Percentiles rank a stretch among this genome's conserved stretches.
phyloP scores from a whole-genome alignment of 495 filamentous ascomycete genomes.

The Xanthoparmelia taractica region DNA sequence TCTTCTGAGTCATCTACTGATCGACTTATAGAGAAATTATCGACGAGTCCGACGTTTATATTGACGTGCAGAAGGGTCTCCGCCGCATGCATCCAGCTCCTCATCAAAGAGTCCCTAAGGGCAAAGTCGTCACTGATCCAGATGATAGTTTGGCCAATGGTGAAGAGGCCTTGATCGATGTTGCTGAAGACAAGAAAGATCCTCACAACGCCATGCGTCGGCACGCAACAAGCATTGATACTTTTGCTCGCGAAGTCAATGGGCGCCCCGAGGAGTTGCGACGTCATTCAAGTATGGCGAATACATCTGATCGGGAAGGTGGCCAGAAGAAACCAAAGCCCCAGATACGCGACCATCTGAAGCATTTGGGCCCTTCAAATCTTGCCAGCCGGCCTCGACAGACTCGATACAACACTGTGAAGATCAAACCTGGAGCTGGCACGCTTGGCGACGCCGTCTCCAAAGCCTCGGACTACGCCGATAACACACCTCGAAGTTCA shows the following conservation, averaged over 20 bases:
- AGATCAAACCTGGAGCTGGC: constrained; percentile 66
- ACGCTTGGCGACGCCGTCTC: constrained; percentile 17
- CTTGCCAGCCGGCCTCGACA: constrained; percentile 71
- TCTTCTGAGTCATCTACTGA: constrained; percentile 18
- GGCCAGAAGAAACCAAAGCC: constrained; percentile 33
- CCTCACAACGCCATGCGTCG: constrained; percentile 20
- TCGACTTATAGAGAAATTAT: constrained; percentile 56
- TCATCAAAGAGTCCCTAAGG: constrained; percentile 51
- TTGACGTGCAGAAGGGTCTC: constrained; percentile 96
- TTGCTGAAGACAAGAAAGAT: constrained; percentile 28
- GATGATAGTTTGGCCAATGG: constrained; percentile 24
- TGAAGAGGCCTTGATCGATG: constrained; percentile 36
- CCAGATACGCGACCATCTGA: constrained; percentile 76
- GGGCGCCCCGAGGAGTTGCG: constrained; percentile 31
- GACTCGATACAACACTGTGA: constrained; percentile 81
- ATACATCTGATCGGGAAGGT: constrained; percentile 24
- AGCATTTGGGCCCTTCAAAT: constrained; percentile 88
- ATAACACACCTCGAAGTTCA: constrained; percentile 23
- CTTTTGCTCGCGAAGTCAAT: constrained; percentile 12
- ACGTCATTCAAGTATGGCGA: constrained; percentile 42
- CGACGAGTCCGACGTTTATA: constrained; percentile 89
- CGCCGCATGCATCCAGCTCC: constrained; percentile 66
- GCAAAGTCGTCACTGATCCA: constrained; percentile 39
- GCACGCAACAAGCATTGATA: constrained; percentile 7
- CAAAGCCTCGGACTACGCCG: constrained; percentile 13